Evolutionary conservation across 768 basidiomycete species (phyloP).

Genomic region (Pholiota molesta): DNA sequence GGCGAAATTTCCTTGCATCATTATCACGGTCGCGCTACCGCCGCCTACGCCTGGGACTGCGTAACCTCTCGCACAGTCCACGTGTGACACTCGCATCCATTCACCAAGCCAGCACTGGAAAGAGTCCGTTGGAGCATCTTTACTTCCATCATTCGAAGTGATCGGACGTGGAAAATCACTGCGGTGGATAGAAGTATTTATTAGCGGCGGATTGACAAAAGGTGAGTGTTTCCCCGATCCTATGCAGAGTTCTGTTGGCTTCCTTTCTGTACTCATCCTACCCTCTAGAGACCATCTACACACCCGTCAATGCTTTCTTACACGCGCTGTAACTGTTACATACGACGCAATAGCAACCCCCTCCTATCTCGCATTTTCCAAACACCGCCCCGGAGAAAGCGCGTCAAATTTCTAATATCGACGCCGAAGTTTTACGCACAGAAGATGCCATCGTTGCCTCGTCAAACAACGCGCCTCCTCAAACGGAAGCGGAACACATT

Average conservation of each 20-base stretch:
- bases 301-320: neutral
- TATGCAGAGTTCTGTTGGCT: neutral
- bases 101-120: neutral
- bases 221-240: neutral
- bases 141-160: neutral
- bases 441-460: slow-evolving; percentile 24
- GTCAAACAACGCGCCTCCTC: slow-evolving; percentile 22
- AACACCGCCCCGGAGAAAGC: slow-evolving; percentile 7
- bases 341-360: slow-evolving; percentile 32
- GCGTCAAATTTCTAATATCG: slow-evolving; percentile 15
- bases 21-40: neutral
- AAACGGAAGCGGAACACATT: slow-evolving; percentile 22
- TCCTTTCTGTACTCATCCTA: neutral
- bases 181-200: neutral
- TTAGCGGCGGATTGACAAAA: neutral
- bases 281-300: neutral
- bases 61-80: neutral
- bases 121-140: neutral
- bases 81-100: neutral
- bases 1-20: neutral
- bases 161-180: neutral
- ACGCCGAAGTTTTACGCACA: slow-evolving; percentile 22
- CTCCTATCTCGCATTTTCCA: slow-evolving; percentile 24
- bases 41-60: neutral
- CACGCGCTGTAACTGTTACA: neutral